Base-by-base conservation (phyloP, 805 yeast species). In the Kregervanrija pseudodelftensis region DNA sequence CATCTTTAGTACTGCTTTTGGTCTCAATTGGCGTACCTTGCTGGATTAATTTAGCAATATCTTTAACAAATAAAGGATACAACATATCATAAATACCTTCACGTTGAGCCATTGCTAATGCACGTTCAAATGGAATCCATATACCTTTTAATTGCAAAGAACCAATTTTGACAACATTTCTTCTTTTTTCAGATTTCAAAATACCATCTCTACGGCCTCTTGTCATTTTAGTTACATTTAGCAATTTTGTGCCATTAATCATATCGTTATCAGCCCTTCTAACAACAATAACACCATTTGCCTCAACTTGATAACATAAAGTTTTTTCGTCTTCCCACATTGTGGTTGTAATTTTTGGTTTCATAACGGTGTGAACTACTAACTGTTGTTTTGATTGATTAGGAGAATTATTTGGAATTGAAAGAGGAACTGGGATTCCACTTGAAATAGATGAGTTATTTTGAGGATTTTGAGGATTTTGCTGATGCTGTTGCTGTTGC, bases 41-140 rank as follows among this genome's bases (percentile, higher is more conserved):
- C 47, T 64, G 68, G 40, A 65, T 65, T 33, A 64, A 66, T 40
- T 59, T 56, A 60, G 80, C 79, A 53, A 80, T 80, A 59, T 80
- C 85, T 56, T 83, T 76, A 39, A 80, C 85, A 58, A 77, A 77
- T 40, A 77, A 62, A 2, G 82, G 82, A 53, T 77, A 77, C 40
- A 77, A 59, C 36, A 72, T 59, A 52, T 77, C 82, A 17, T 76
- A 79, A 42, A 77, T 80, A 33, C 79, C 79, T 59, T 80, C 86
- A 43, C 82, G 67, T 61, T 80, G 82, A 11, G 85, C 85, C 74
- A 80, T 73, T 35, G 81, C 78, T 33, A 80, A 63, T 2, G 86
- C 87, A 44, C 86, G 66, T 56, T 80, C 86, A 59, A 80, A 80
- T 22, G 85, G 85, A 40, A 80, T 78, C 85, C 85, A 80, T 28